Evolutionary conservation across 2,329 filamentous ascomycete genomes (phyloP).

Genomic region (Botrytis tulipae): DNA sequence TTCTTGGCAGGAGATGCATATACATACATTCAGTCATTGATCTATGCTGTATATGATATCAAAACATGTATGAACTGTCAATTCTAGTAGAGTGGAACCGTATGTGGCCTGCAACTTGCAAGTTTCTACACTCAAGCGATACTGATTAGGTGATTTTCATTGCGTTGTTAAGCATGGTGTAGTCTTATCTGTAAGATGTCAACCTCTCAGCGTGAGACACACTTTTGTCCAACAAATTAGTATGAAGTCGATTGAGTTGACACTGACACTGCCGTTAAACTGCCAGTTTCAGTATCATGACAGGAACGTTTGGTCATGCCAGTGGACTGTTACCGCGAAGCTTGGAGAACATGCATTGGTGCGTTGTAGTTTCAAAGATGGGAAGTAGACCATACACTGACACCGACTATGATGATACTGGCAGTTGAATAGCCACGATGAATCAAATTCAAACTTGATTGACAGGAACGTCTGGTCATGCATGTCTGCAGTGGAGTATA

Average conservation of each 20-base stretch:
- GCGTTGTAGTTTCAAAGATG: background rate
- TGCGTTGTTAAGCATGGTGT: background rate
- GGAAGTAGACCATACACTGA: background rate
- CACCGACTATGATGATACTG: background rate
- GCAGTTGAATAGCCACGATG: background rate
- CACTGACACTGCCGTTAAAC: background rate
- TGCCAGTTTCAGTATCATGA: background rate
- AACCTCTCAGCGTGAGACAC: conserved; percentile 11
- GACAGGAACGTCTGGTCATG: background rate
- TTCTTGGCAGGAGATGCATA: background rate
- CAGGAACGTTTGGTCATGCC: conserved; percentile 2
- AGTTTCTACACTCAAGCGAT: background rate
- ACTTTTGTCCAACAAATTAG: background rate
- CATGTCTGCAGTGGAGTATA: background rate
- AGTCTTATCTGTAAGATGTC: background rate
- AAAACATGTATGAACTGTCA: conserved; percentile 5
- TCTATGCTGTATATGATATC: background rate
- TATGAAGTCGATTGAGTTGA: background rate
- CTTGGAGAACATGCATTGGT: background rate
- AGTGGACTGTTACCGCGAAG: background rate
- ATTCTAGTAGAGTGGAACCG: background rate
- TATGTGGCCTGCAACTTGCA: background rate
- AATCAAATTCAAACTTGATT: background rate
- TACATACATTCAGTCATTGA: background rate
- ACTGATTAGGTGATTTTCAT: background rate